Evolutionary conservation across 345 rosid species (phyloP), one percentile per base, ranked within the genome.

Genomic region (Aethionema arabicum): DNA sequence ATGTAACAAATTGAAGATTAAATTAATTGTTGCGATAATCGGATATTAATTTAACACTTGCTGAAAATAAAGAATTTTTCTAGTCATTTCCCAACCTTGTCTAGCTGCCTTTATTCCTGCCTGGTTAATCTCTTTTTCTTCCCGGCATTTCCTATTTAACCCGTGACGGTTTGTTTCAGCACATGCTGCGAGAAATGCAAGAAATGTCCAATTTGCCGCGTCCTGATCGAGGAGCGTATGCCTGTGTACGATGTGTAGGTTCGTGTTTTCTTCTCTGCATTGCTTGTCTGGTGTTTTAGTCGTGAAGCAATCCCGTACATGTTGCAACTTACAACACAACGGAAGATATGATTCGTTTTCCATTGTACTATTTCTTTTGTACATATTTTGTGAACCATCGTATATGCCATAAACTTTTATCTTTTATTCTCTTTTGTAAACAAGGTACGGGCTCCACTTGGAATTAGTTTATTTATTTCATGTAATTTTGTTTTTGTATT

Each of bases 111-210:
- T 2, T 21, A 21, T 21, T 21, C 27, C 1, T 21, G 27, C 27
- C 27, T 21, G 27, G 27, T 21, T 21, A 21, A 21, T 21, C 27
- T 21, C 27, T 21, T 21, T 21, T 21, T 21, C 1, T 21, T 21
- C 27, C 27, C 27, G 1, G 27, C 27, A 21, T 21, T 1, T 21
- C 27, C 2, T 21, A 2, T 21, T 37, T 6, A 37, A 37, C 40
- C 40, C 3, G 11, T 37, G 40, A 37, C 11, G 11, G 8, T 9
- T 33, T 11, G 10, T 37, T 67, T 12, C 85, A 88, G 95, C 32
- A 83, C 87, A 0, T 91, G 96, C 80, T 74, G 88, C n/a, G 88
- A 91, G 67, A 91, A 85, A 78, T 86, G 98, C 66, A 83, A 86
- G 71, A 85, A 79, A 72, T 88, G 95, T 63, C 95, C 93, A 45